Percentiles rank a stretch among this genome's conserved stretches.
Conservation (phyloP, 441 rosid genomes). For the Rhodomyrtus psidioides region DNA sequence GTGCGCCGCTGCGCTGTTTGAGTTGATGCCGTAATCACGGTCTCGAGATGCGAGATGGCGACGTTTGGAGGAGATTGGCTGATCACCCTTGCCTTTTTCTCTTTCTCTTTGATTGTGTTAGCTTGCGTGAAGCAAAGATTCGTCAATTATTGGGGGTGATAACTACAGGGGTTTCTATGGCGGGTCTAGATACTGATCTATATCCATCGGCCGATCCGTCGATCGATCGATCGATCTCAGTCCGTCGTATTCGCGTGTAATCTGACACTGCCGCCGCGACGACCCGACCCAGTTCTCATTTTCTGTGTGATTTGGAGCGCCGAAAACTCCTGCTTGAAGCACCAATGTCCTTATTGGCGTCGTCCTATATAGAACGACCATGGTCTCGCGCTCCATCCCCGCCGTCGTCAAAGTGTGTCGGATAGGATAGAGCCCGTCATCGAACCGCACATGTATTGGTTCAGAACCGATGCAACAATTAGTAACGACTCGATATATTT, state of each 20-base stretch:
- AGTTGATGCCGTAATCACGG: not conserved
- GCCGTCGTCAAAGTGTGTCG: too few species aligned
- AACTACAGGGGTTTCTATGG: not conserved
- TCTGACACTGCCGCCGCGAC: not conserved
- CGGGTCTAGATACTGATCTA: not conserved
- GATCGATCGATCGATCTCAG: not conserved
- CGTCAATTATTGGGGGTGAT: not conserved
- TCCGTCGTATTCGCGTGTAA: too few species aligned
- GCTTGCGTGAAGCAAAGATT: not conserved
- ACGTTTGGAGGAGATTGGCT: not conserved
- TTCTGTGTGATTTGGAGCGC: not conserved
- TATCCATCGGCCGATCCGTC: too few species aligned
- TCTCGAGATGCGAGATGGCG: not conserved
- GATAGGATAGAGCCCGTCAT: not conserved
- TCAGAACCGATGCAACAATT: not conserved
- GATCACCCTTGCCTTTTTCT: not conserved
- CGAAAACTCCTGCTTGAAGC: not conserved
- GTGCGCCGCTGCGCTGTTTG: not conserved
- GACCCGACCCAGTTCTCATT: not conserved
- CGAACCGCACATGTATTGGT: not conserved
- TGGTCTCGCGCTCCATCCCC: not conserved
- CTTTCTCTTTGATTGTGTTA: not conserved
- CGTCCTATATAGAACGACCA: not conserved
- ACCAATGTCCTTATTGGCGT: not conserved
- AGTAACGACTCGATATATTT: not conserved